phyloP scores from a whole-genome alignment of 2,329 filamentous ascomycete species.

The Colletotrichum sp. region DNA sequence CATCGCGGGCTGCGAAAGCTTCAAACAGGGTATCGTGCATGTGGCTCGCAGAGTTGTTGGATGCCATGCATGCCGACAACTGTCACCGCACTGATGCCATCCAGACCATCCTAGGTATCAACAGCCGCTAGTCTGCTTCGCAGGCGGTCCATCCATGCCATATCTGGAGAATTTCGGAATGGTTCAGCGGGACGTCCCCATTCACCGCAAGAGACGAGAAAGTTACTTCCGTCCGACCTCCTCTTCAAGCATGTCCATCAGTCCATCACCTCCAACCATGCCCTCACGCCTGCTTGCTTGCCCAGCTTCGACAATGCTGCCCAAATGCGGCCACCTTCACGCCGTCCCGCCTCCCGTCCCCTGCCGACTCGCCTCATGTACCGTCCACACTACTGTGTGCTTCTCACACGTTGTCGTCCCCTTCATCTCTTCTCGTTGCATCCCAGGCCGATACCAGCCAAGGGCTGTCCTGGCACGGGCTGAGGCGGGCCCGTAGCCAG shows the following conservation, averaged over 20 bases:
- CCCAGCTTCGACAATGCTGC: background rate
- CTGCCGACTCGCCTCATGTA: background rate
- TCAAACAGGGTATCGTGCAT: background rate
- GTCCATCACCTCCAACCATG: background rate
- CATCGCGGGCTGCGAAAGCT: background rate
- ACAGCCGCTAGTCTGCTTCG: conserved; percentile 1
- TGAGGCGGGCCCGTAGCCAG: conserved; percentile 34
- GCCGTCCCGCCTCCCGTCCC: background rate
- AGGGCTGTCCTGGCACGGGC: conserved; percentile 31
- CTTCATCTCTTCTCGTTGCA: background rate
- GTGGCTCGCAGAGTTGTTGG: background rate
- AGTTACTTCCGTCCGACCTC: conserved; percentile 4
- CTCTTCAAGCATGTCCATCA: background rate
- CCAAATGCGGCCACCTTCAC: conserved; percentile 13
- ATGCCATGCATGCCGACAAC: conserved; percentile 12
- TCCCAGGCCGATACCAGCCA: background rate
- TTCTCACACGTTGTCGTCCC: background rate
- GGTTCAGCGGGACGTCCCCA: conserved; percentile 1
- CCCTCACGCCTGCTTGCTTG: background rate
- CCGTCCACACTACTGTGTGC: background rate
- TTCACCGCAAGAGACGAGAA: conserved; percentile 10
- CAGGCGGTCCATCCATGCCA: background rate
- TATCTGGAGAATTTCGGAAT: conserved; percentile 4
- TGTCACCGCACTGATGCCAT: conserved; percentile 19
- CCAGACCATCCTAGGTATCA: background rate